Evolutionary conservation across 805 yeast species (phyloP).

Genomic region (Citeromyces matritensis): DNA sequence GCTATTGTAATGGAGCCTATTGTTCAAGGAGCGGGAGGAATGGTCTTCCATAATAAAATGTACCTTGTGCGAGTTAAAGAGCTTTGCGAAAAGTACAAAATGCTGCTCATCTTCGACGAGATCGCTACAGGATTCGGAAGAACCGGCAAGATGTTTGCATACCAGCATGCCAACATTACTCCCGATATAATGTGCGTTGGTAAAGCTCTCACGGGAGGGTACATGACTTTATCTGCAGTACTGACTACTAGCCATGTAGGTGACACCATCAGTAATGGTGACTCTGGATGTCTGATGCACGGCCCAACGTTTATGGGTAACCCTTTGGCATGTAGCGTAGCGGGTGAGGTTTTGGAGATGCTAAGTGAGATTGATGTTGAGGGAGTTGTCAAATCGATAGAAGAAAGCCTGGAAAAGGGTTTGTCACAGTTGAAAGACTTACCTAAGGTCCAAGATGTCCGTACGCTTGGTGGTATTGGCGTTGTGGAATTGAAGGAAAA

Average conservation of each 20-base stretch:
- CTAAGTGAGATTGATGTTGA: slow-evolving; percentile 9
- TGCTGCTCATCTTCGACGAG: slow-evolving; percentile 13
- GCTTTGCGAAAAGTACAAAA: slow-evolving; percentile 10
- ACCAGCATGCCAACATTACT: slow-evolving; percentile 7
- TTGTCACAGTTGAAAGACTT: no score
- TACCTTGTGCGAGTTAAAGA: no score
- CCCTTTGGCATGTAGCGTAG: slow-evolving; percentile 15
- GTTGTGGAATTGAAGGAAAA: no score
- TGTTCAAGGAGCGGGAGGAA: slow-evolving; percentile 9
- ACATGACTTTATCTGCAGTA: slow-evolving; percentile 12
- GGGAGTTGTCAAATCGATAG: slow-evolving; percentile 6
- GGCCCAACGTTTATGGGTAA: slow-evolving; percentile 15
- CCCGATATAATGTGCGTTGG: slow-evolving; percentile 14
- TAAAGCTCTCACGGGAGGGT: slow-evolving; percentile 12
- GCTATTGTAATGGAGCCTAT: slow-evolving; percentile 8
- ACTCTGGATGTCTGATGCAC: no score
- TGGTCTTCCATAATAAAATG: no score
- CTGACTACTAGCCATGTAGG: slow-evolving; percentile 9
- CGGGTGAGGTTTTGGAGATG: slow-evolving; percentile 13
- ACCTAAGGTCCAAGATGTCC: no score
- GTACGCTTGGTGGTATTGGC: no score
- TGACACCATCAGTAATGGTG: slow-evolving; percentile 9
- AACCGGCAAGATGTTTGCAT: slow-evolving; percentile 8
- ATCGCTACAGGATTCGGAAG: slow-evolving; percentile 15
- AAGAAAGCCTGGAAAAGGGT: no score